These are phyloP conservation scores for Phallus indusiatus DNA, from an alignment of 768 basidiomycete species.

Conservation along the genomic window DNA sequence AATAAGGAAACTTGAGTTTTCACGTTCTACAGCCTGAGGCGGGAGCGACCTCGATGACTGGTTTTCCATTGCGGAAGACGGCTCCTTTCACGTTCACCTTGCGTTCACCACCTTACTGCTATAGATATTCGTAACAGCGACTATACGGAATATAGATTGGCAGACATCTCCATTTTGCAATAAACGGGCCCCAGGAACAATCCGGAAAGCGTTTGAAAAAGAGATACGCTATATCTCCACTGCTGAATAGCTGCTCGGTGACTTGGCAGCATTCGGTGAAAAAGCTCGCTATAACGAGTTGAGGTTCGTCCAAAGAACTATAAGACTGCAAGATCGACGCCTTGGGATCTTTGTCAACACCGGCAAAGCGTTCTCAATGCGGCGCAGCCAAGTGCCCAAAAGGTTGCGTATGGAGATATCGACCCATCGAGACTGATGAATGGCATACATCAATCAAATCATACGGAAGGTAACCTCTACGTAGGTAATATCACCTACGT, in stretches of 20 bases:
- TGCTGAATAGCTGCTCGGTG: conserved; percentile 75
- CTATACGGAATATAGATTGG: conserved; percentile 79
- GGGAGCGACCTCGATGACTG: conserved; percentile 88
- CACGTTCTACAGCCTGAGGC: conserved; percentile 91
- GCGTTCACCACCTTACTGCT: conserved; percentile 92
- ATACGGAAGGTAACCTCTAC: conserved; percentile 90
- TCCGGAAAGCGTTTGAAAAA: conserved; percentile 93
- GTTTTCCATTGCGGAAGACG: conserved; percentile 66
- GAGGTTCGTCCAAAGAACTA: conserved; percentile 72
- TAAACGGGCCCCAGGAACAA: conserved; percentile 67
- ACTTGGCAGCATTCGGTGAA: conserved; percentile 80
- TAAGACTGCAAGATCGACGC: conserved; percentile 82
- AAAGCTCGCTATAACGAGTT: conserved; percentile 68
- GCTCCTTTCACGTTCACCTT: conserved; percentile 81
- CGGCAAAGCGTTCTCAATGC: conserved; percentile 94
- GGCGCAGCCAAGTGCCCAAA: conserved; percentile 93
- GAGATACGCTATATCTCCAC: conserved; percentile 94
- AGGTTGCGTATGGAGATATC: conserved; percentile 87
- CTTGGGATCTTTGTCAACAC: conserved; percentile 70
- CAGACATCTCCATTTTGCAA: conserved; percentile 84
- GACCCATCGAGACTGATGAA: conserved; percentile 88
- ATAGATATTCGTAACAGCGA: conserved; percentile 83
- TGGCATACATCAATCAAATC: conserved; percentile 89
- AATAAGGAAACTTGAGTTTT: conserved; percentile 97
- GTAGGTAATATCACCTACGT: conserved; percentile 96